A percentile compares a stretch with the other conserved stretches of the same genome.
Conservation (phyloP, 306 rosid species). For the Vigna hirtella region DNA sequence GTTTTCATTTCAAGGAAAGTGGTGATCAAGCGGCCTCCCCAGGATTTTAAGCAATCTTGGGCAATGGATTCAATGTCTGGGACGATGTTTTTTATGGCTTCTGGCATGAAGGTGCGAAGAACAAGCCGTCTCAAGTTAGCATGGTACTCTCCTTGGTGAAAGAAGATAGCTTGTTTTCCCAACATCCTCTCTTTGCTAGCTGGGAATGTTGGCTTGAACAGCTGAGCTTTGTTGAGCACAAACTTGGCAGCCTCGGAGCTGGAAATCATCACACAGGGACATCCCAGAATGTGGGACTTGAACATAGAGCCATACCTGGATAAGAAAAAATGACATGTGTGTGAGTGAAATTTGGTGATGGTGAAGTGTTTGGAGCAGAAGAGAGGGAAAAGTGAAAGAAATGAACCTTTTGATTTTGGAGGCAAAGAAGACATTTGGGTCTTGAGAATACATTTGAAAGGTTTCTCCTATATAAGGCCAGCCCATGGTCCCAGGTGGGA, state of each 20-base stretch:
- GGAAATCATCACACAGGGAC: slow-evolving; percentile 95
- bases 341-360: not conserved
- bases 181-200: slow-evolving; percentile 95
- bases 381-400: not conserved
- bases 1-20: slow-evolving; percentile 93
- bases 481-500: slow-evolving; percentile 90
- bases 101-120: slow-evolving; percentile 88
- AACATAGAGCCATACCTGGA: slow-evolving; percentile 87
- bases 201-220: slow-evolving; percentile 95
- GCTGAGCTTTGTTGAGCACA: slow-evolving; percentile 77
- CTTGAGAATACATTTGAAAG: slow-evolving; percentile 92
- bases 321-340: not conserved
- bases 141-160: slow-evolving; percentile 94
- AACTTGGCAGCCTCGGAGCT: slow-evolving; percentile 92
- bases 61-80: slow-evolving; percentile 79
- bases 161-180: slow-evolving; percentile 93
- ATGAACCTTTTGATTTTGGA: slow-evolving; percentile 66
- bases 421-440: slow-evolving; percentile 93
- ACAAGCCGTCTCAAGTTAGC: slow-evolving; percentile 84
- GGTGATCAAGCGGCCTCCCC: slow-evolving; percentile 70
- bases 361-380: not conserved
- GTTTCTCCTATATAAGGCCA: slow-evolving; percentile 93
- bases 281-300: slow-evolving; percentile 97
- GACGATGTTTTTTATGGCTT: slow-evolving; percentile 59
- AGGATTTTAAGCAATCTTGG: slow-evolving; percentile 61